Base-by-base conservation (phyloP, 345 rosid genomes). In the Sonneratia caseolaris region DNA sequence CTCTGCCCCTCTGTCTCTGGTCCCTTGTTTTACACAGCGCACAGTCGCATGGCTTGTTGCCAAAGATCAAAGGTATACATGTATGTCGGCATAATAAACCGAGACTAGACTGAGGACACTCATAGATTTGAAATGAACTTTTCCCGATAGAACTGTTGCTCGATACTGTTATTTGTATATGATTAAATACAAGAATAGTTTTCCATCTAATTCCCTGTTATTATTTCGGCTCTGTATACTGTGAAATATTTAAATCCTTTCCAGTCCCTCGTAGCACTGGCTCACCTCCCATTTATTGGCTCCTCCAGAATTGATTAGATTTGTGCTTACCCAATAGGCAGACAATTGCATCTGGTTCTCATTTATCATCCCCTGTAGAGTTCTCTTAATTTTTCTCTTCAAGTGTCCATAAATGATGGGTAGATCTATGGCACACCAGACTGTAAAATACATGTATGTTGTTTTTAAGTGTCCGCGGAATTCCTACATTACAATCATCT, bases 151-250 rank as follows among this genome's bases (percentile, higher is more conserved):
- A 47, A 47, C 51, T 9, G 51, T 47, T 47, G 51, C 13, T 13
- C 51, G 14, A 57, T 57, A 57, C 64, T n/a, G 64, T 57, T 27
- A 2, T 62, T 27, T 4, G 15, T 10, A 24, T 3, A 11, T 62
- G 14, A 62, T 62, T 62, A 32, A 62, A 62, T 62, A 62, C 66
- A 62, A 62, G 66, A 62, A 62, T 62, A 62, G 66, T 62, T 62
- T 16, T 69, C 68, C 38, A 56, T 68, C 48, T 47, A 68, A 49
- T 57, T 70, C 22, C 59, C 38, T 69, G 73, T 69, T 77, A 38
- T 51, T 4, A 24, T 40, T 68, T 15, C 59, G 71, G 73, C 73
- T 71, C 66, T 62, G 13, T 47, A 47, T 47, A 13, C 51, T 47
- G 5, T 47, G 51, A 47, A 47, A 13, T 47, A 3, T 13, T 47